These are phyloP conservation scores for Coemansia asiatica DNA, from an alignment of 192 early-diverging fungal species.

Conservation along the genomic window DNA sequence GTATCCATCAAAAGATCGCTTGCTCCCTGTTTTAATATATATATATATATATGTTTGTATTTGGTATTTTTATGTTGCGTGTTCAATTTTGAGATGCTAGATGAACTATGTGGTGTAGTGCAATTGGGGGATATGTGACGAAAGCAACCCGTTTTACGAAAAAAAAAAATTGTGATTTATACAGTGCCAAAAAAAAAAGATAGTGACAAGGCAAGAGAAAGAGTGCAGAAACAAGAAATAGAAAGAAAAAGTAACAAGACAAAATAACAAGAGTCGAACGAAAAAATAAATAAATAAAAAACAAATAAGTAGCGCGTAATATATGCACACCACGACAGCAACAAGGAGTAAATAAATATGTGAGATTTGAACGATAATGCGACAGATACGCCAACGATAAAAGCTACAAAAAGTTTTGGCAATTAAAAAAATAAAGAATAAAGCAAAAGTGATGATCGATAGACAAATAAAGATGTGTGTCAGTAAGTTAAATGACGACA, in stretches of 20 bases:
- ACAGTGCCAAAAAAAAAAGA: constrained; percentile 8
- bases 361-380: neutral
- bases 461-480: neutral
- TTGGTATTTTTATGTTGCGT: neutral
- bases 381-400: neutral
- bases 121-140: neutral
- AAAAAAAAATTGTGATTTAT: constrained; percentile 5
- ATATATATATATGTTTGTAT: neutral
- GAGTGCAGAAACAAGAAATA: constrained; percentile 8
- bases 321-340: neutral
- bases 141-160: neutral
- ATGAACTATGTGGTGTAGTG: neutral
- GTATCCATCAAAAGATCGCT: constrained; percentile 33
- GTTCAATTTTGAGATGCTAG: neutral
- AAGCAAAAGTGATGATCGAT: neutral
- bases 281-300: constrained; percentile 7
- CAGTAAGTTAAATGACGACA: neutral
- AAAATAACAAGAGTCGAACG: neutral
- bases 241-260: neutral
- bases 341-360: neutral
- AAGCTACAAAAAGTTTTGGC: neutral
- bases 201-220: neutral
- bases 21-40: neutral
- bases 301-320: neutral
- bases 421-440: neutral